Evolutionary conservation across 495 filamentous ascomycete species (phyloP), one percentile per base, ranked within the genome.

Genomic region (Sordaria brevicollis): DNA sequence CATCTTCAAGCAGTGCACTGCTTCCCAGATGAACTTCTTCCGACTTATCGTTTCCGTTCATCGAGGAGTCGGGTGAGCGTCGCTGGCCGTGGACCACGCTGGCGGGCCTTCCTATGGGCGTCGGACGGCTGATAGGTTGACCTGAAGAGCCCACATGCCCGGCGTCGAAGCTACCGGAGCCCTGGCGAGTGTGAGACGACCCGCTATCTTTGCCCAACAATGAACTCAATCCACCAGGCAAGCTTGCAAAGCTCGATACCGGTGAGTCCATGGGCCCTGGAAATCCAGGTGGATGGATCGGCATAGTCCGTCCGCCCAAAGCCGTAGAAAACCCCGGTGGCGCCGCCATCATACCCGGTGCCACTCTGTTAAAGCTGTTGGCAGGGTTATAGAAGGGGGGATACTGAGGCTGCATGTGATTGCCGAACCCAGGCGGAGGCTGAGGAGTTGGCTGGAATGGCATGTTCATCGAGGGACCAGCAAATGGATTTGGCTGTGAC

Each of bases 11-110:
- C n/a, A 99, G 82, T 9, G 94, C 94, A 77, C 90, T 93, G 80
- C 94, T 97, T 10, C 95, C 96, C n/a, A 99, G 85, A 76, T 94
- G 92, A 67, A 93, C 88, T 68, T 97, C 93, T 41, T 85, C 82
- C 54, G 83, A 81, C 31, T 78, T 81, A 17, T 84, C 78, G 54
- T 86, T 82, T 43, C 78, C 78, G n/a, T 65, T 69, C 9, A 87
- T 86, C 31, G 90, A 87, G 25, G 75, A 78, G 4, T 69, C 67
- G 41, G 35, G 76, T 11, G 75, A 66, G 10, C 68, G 68, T 35
- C 77, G 76, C 67, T 81, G 82, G 3, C 80, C 79, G 11, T 82
- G 78, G 21, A 84, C 83, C 21, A 90, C 88, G 79, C 93, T 98
- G 25, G 89, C 89, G 2, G 95, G 94, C 39, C 93, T 88, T 70